Evolutionary conservation across 2,329 filamentous ascomycete species (phyloP).

Genomic region (Paecilomyces fulvus): DNA sequence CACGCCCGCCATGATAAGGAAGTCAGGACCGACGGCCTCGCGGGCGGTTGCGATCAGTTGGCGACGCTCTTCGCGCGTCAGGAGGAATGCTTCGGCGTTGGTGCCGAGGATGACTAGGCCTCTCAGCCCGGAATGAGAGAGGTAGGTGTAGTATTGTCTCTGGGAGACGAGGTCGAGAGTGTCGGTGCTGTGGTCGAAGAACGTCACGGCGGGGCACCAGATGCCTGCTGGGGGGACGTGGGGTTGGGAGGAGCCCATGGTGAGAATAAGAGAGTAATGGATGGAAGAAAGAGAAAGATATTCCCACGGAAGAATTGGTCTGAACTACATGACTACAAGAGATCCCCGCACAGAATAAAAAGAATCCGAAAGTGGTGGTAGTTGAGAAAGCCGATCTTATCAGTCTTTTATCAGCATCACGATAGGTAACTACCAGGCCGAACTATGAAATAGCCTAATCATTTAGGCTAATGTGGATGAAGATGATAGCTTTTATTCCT

Average conservation of each 20-base stretch:
- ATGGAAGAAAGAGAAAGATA: neutral
- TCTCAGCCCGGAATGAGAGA: slow-evolving; percentile 42
- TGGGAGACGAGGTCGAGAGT: slow-evolving; percentile 42
- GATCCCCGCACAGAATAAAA: slow-evolving; percentile 2
- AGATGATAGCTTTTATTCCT: neutral
- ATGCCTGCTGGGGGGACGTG: slow-evolving; percentile 31
- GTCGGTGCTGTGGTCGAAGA: slow-evolving; percentile 45
- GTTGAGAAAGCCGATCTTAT: neutral
- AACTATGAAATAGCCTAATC: neutral
- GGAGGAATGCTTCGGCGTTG: slow-evolving; percentile 49
- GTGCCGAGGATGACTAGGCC: slow-evolving; percentile 49
- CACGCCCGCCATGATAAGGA: slow-evolving; percentile 55
- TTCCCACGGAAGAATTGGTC: neutral
- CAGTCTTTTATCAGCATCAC: neutral
- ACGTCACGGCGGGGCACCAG: slow-evolving; percentile 48
- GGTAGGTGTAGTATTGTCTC: slow-evolving; percentile 44
- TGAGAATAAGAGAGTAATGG: neutral
- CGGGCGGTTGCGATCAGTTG: slow-evolving; percentile 51
- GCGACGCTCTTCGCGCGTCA: slow-evolving; percentile 52
- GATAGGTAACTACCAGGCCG: neutral
- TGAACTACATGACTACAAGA: neutral
- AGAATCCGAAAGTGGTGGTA: slow-evolving; percentile 4
- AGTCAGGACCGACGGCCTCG: slow-evolving; percentile 43
- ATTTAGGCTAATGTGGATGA: neutral
- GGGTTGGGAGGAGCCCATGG: slow-evolving; percentile 4